Percentiles rank a stretch among this genome's conserved stretches.
These are phyloP conservation scores for Kluyveromyces nonfermentans DNA, from an alignment of 805 yeast genomes.

Conservation along the genomic window DNA sequence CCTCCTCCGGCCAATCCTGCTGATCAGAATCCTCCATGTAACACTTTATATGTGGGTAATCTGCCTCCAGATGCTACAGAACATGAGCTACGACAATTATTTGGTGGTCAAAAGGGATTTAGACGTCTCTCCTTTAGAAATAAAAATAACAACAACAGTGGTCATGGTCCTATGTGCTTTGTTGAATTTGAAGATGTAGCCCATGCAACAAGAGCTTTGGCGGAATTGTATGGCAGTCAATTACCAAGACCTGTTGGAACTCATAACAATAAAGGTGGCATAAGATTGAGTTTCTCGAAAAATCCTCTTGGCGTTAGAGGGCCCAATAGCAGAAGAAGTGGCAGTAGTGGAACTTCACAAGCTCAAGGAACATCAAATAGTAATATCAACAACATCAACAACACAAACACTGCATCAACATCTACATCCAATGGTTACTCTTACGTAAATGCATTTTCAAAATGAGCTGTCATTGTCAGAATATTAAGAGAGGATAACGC, in stretches of 20 bases:
- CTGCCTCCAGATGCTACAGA: slow-evolving; percentile 96
- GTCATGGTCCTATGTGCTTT: slow-evolving; percentile 98
- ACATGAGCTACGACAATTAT: slow-evolving; percentile 77
- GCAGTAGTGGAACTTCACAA: slow-evolving; percentile 9
- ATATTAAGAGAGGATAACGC: not conserved
- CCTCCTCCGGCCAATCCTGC: slow-evolving; percentile 97
- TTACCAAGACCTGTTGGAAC: slow-evolving; percentile 69
- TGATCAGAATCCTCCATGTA: slow-evolving; percentile 98
- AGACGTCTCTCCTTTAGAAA: slow-evolving; percentile 87
- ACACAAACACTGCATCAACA: not conserved
- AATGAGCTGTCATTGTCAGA: not conserved
- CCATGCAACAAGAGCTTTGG: slow-evolving; percentile 86
- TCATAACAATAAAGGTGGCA: slow-evolving; percentile 70
- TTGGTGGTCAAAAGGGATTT: slow-evolving; percentile 85
- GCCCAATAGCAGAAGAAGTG: slow-evolving; percentile 37
- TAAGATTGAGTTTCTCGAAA: slow-evolving; percentile 85
- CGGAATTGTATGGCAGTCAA: slow-evolving; percentile 87
- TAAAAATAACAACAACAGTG: slow-evolving; percentile 41
- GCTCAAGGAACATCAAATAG: slow-evolving; percentile 6
- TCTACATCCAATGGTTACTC: not conserved
- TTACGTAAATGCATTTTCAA: not conserved
- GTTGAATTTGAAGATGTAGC: slow-evolving; percentile 97
- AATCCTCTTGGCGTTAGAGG: slow-evolving; percentile 97
- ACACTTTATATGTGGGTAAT: slow-evolving; percentile 93
- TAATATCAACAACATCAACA: not conserved